Base-by-base conservation (phyloP, 371 early-diverging fungal species). In the Mortierella sp. region DNA sequence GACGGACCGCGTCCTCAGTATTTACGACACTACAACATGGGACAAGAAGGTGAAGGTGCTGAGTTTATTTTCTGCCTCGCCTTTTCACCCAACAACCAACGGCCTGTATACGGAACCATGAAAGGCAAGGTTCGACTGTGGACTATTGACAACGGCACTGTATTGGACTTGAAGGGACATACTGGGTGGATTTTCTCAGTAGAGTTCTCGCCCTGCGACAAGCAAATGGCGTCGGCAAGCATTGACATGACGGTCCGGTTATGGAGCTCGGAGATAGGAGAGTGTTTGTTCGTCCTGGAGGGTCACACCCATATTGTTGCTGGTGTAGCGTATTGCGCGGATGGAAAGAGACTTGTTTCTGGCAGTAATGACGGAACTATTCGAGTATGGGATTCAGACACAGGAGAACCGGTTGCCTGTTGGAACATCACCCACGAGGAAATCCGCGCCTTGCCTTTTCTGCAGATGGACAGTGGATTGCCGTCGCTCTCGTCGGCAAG, bases 11-110 rank as follows among this genome's bases (percentile, higher is more conserved):
- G 21, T 24, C 47, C 72, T 78, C 44, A n/a, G 9, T 8, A 47
- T 75, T 8, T 63, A 75, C 7, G 48, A 60, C 21, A 47, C 63
- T 24, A 7, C 63, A 9, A 75, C 42, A 10, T 75, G 75, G 75
- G 34, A 24, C 34, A n/a, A n/a, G n/a, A n/a, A n/a, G n/a, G n/a
- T n/a, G n/a, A n/a, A n/a, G n/a, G n/a, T n/a, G n/a, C n/a, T n/a
- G n/a, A n/a, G n/a, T n/a, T n/a, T n/a, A n/a, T n/a, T n/a, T n/a
- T n/a, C n/a, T n/a, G n/a, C n/a, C n/a, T 38, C 42, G 42, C 42
- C 42, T 38, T 38, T 38, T 38, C 42, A 38, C 42, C 42, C 42
- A 38, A 38, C 10, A 13, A 26, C 0, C 58, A 26, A 57, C n/a
- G 11, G 4, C 58, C 13, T 0, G 2, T n/a, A 9, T 57, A n/a